These are phyloP conservation scores for Lichtheimia hyalospora DNA, from an alignment of 371 early-diverging fungal genomes.

Conservation along the genomic window DNA sequence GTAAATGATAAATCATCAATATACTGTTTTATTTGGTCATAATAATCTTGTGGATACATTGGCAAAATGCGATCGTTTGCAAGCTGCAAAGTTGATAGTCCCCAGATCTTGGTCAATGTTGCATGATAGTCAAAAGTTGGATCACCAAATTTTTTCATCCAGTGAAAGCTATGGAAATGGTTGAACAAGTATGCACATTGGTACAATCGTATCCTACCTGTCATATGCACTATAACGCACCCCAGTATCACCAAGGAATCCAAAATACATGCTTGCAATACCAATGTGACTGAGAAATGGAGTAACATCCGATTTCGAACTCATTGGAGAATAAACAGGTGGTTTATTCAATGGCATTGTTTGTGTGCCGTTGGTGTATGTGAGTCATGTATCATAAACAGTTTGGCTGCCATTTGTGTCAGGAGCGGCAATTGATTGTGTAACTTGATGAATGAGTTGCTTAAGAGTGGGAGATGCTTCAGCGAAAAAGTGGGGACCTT, in stretches of 20 bases:
- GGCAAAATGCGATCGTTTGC: slow-evolving; percentile 40
- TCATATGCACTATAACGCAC: slow-evolving; percentile 62
- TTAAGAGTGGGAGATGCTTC: slow-evolving; percentile 41
- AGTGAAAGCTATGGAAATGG: slow-evolving; percentile 29
- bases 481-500: slow-evolving; percentile 8
- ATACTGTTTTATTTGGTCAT: slow-evolving; percentile 15
- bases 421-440: slow-evolving; percentile 38
- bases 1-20: slow-evolving; percentile 10
- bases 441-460: slow-evolving; percentile 40
- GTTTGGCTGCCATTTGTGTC: not conserved
- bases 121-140: slow-evolving; percentile 60
- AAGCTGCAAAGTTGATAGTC: slow-evolving; percentile 36
- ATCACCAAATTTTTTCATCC: slow-evolving; percentile 72
- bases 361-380: slow-evolving; percentile 11
- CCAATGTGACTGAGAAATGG: slow-evolving; percentile 64
- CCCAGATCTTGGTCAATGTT: slow-evolving; percentile 41
- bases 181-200: not conserved
- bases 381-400: slow-evolving; percentile 17
- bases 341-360: not conserved
- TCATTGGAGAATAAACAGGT: slow-evolving; percentile 20
- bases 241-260: slow-evolving; percentile 49
- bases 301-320: slow-evolving; percentile 53
- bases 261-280: slow-evolving; percentile 53
- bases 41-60: slow-evolving; percentile 36
- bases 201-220: not conserved